Percentiles rank a stretch among this genome's conserved stretches.
These are phyloP conservation scores for Gracilaria gracilis DNA, from an alignment of 23 red algal genomes.

Conservation along the genomic window DNA sequence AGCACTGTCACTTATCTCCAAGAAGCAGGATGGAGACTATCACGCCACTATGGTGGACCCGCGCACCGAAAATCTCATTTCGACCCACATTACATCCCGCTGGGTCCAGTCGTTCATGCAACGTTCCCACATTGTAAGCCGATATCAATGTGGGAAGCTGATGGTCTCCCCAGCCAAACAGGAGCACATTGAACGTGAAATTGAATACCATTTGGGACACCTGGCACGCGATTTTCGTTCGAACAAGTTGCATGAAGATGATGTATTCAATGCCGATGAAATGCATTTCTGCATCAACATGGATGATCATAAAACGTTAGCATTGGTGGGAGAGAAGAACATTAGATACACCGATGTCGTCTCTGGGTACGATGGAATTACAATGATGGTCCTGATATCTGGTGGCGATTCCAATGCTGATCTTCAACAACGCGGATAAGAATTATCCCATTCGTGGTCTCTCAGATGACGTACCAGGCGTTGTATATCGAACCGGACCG, in stretches of 20 bases:
- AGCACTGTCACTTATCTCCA: background rate
- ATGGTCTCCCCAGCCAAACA: conserved; percentile 1
- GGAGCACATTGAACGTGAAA: background rate
- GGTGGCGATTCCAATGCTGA: conserved; percentile 2
- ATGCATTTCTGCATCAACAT: conserved; percentile 45
- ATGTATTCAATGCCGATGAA: conserved; percentile 44
- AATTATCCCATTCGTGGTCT: conserved; percentile 28
- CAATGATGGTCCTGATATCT: conserved; percentile 11
- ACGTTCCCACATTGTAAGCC: background rate
- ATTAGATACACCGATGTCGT: conserved; percentile 38
- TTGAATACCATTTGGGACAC: background rate
- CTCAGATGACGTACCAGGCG: conserved; percentile 7
- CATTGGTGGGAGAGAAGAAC: conserved; percentile 1
- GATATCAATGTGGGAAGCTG: conserved; percentile 21
- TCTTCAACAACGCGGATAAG: conserved; percentile 33
- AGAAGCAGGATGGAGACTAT: background rate
- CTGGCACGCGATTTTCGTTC: conserved; percentile 4
- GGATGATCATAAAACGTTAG: conserved; percentile 45
- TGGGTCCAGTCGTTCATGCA: conserved; percentile 5
- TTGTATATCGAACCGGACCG: conserved; percentile 13
- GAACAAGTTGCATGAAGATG: background rate
- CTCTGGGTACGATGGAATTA: conserved; percentile 5
- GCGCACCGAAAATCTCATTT: background rate
- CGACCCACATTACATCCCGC: background rate
- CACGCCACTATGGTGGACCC: background rate